These are phyloP conservation scores for Rosa persica DNA, from an alignment of 306 rosid species.

Conservation along the genomic window DNA sequence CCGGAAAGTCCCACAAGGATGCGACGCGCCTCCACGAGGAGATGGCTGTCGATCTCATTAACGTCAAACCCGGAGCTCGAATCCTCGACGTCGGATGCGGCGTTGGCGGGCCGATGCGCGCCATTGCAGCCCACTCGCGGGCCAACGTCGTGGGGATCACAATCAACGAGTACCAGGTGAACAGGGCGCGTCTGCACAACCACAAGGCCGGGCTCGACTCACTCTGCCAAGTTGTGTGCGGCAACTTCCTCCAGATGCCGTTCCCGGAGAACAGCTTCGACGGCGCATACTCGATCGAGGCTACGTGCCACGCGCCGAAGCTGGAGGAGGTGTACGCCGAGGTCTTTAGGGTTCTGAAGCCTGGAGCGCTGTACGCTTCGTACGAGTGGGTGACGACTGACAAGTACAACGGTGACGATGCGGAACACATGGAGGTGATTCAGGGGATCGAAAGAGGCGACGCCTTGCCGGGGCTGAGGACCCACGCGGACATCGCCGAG, in stretches of 20 bases:
- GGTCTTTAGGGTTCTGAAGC: slow-evolving; percentile 78
- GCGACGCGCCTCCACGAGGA: slow-evolving; percentile 96
- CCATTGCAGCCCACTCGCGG: slow-evolving; percentile 86
- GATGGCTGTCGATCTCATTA: slow-evolving; percentile 89
- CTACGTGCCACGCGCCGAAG: slow-evolving; percentile 97
- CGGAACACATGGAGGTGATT: slow-evolving; percentile 69
- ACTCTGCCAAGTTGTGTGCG: slow-evolving; percentile 84
- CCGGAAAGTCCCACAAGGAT: slow-evolving; percentile 75
- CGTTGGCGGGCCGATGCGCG: slow-evolving; percentile 96
- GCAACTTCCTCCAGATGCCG: slow-evolving; percentile 90
- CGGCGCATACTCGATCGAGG: slow-evolving; percentile 96
- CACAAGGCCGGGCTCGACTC: slow-evolving; percentile 75
- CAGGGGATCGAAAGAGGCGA: slow-evolving; percentile 96
- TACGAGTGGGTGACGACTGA: slow-evolving; percentile 98
- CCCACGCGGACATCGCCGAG: slow-evolving; percentile 56
- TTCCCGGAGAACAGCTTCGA: slow-evolving; percentile 67
- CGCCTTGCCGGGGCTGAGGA: slow-evolving; percentile 82
- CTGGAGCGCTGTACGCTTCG: slow-evolving; percentile 76
- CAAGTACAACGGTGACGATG: slow-evolving; percentile 43
- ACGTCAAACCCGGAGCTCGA: slow-evolving; percentile 48
- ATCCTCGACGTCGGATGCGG: slow-evolving; percentile 95
- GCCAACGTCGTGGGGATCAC: slow-evolving; percentile 93
- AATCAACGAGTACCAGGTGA: slow-evolving; percentile 93
- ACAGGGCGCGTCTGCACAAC: slow-evolving; percentile 71
- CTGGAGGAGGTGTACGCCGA: slow-evolving; percentile 85